Evolutionary conservation across 1,284 basidiomycete genomes (phyloP).

Genomic region (Cystobasidium slooffiae): DNA sequence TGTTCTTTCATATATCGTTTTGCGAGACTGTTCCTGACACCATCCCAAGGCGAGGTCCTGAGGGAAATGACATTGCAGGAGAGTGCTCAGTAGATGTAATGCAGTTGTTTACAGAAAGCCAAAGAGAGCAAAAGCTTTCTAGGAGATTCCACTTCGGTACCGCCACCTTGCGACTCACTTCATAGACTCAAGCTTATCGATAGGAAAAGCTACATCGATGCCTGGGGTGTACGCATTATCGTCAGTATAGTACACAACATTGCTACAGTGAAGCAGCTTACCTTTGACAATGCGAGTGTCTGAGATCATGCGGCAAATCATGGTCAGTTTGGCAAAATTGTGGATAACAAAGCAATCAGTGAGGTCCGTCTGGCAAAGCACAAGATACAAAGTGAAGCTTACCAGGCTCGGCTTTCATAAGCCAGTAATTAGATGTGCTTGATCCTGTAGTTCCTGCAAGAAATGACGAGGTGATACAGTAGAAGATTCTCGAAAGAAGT

Average conservation of each 20-base stretch:
- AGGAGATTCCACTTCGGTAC: too few relatives aligned
- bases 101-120: neutral
- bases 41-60: conserved; percentile 83
- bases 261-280: conserved; percentile 58
- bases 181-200: conserved; percentile 78
- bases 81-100: neutral
- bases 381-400: neutral
- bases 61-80: neutral
- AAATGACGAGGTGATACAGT: neutral
- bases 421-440: conserved; percentile 62
- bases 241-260: neutral
- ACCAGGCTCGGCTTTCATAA: conserved; percentile 85
- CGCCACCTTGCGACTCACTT: conserved; percentile 53
- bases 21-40: conserved; percentile 87
- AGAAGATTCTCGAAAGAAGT: neutral
- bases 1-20: conserved; percentile 83
- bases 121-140: neutral
- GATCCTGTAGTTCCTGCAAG: neutral
- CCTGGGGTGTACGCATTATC: neutral
- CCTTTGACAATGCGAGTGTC: conserved; percentile 84
- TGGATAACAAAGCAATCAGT: neutral
- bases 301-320: neutral
- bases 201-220: conserved; percentile 65
- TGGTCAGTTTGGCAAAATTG: neutral
- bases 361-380: neutral